phyloP scores from a whole-genome alignment of 2,329 filamentous ascomycete species.

The Penicillium oxalicum region DNA sequence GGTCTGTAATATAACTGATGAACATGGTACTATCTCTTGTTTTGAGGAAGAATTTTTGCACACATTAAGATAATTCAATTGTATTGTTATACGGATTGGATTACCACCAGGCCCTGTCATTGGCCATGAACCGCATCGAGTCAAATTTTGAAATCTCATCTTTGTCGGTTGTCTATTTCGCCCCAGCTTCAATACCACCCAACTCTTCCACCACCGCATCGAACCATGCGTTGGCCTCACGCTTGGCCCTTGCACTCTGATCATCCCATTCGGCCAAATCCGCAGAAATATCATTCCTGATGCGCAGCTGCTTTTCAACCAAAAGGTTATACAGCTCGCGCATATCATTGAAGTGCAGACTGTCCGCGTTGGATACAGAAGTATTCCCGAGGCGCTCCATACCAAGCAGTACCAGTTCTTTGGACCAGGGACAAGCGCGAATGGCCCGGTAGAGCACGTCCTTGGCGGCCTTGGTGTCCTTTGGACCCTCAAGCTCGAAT shows the following conservation, averaged over 20 bases:
- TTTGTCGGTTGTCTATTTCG: not conserved
- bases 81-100: too few relatives aligned
- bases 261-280: constrained; percentile 28
- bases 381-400: constrained; percentile 42
- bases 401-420: constrained; percentile 53
- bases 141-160: too few relatives aligned
- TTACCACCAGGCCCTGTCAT: too few relatives aligned
- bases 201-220: not conserved
- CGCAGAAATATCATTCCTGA: constrained; percentile 51
- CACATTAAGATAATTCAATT: too few relatives aligned
- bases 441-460: constrained; percentile 53
- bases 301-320: constrained; percentile 56
- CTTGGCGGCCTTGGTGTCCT: constrained; percentile 39
- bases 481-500: constrained; percentile 41
- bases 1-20: constrained; percentile 17
- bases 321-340: constrained; percentile 51
- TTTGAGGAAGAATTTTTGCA: not conserved
- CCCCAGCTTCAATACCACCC: not conserved
- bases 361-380: not conserved
- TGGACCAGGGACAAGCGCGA: constrained; percentile 57
- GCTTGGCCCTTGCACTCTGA: not conserved
- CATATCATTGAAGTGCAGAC: constrained; percentile 45
- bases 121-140: too few relatives aligned
- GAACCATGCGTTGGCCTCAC: not conserved
- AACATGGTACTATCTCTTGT: not conserved